Conservation (phyloP, 2,329 filamentous ascomycete species). For the Lecanicillium sp. region DNA sequence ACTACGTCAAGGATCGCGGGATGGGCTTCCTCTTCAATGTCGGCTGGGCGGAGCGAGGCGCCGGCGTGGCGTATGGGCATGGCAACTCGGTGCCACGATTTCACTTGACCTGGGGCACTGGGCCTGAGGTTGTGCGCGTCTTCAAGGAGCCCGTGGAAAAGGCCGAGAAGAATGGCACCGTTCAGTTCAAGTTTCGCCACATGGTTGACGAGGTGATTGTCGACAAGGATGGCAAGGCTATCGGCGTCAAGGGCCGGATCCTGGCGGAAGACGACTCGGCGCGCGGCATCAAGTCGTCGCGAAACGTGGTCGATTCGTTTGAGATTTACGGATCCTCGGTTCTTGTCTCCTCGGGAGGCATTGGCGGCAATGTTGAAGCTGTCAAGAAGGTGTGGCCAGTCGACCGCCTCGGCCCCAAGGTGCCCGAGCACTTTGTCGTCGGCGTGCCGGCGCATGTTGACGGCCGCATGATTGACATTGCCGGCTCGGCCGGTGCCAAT, state of each 20-base stretch:
- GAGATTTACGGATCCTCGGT: constrained; percentile 46
- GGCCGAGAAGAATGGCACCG: constrained; percentile 43
- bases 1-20: constrained; percentile 46
- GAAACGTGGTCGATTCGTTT: constrained; percentile 41
- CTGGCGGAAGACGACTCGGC: constrained; percentile 40
- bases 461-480: constrained; percentile 53
- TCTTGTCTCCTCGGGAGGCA: constrained; percentile 49
- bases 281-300: constrained; percentile 44
- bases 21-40: constrained; percentile 46
- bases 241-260: constrained; percentile 46
- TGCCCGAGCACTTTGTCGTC: constrained; percentile 49
- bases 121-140: constrained; percentile 50
- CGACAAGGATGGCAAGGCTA: constrained; percentile 41
- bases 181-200: constrained; percentile 49
- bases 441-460: constrained; percentile 59
- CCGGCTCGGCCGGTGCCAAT: constrained; percentile 42
- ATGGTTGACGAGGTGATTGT: constrained; percentile 48
- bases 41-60: constrained; percentile 55
- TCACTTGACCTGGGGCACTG: constrained; percentile 54
- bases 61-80: constrained; percentile 47
- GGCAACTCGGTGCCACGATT: constrained; percentile 58
- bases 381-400: constrained; percentile 51
- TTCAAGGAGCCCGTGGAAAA: constrained; percentile 48
- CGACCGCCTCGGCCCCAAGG: constrained; percentile 46
- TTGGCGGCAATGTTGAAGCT: constrained; percentile 53